Percentiles rank a stretch among this genome's conserved stretches.
Conservation (phyloP, 2,329 filamentous ascomycete genomes). For the Fusarium nanum region DNA sequence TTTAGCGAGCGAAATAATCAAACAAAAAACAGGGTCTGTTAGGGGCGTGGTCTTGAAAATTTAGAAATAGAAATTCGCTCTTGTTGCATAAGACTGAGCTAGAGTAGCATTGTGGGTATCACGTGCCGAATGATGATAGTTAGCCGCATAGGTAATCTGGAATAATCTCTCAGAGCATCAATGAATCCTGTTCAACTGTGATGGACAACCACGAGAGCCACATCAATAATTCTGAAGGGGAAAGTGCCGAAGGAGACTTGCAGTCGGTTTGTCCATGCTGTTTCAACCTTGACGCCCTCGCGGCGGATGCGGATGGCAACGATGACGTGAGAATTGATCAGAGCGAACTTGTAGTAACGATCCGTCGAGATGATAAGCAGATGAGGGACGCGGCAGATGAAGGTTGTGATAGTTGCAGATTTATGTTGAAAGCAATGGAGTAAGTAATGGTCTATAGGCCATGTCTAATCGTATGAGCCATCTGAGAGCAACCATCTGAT, state of each 20-base stretch:
- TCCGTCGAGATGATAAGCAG: slow-evolving; percentile 4
- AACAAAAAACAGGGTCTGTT: slow-evolving; percentile 16
- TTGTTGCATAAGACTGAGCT: slow-evolving; percentile 2
- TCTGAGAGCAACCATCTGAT: background rate
- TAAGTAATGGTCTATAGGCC: background rate
- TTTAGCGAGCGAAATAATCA: slow-evolving; percentile 10
- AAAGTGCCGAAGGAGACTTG: too few species aligned
- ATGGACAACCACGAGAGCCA: background rate
- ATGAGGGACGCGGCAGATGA: background rate
- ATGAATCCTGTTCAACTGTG: background rate
- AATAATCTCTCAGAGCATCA: background rate
- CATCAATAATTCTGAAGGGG: too few species aligned
- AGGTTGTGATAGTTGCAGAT: slow-evolving; percentile 21
- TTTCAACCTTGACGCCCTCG: slow-evolving; percentile 12
- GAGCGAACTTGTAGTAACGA: background rate
- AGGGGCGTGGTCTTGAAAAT: slow-evolving; percentile 1
- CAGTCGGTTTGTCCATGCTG: slow-evolving; percentile 12
- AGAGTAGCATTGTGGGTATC: slow-evolving; percentile 18
- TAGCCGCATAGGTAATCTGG: background rate
- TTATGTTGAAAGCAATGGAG: slow-evolving; percentile 17
- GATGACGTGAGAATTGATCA: slow-evolving; percentile 11
- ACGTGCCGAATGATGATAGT: slow-evolving; percentile 13
- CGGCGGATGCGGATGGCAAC: background rate
- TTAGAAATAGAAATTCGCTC: slow-evolving; percentile 11
- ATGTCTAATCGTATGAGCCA: too few species aligned